These are phyloP conservation scores for Chernovozyma aurita DNA, from an alignment of 1,139 yeast species.

Conservation along the genomic window DNA sequence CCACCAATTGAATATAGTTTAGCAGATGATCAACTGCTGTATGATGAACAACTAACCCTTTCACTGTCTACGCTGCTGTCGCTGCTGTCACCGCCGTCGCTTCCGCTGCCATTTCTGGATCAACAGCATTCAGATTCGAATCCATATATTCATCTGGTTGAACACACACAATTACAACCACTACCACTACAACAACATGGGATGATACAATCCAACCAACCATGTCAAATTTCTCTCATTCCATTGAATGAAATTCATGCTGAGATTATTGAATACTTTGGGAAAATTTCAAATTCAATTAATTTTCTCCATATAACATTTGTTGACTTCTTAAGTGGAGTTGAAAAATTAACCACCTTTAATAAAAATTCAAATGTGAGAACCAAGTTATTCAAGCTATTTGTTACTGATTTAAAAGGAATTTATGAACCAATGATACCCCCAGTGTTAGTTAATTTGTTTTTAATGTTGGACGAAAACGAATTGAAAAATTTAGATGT, in stretches of 20 bases:
- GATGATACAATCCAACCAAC: no score
- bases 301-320: slow-evolving; percentile 35
- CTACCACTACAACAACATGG: no score
- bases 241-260: slow-evolving; percentile 17
- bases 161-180: no score
- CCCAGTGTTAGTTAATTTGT: slow-evolving; percentile 26
- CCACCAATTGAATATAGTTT: no score
- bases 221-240: slow-evolving; percentile 6
- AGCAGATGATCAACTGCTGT: no score
- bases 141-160: no score
- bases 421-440: slow-evolving; percentile 26
- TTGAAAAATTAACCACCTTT: slow-evolving; percentile 22
- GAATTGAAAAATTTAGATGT: slow-evolving; percentile 16
- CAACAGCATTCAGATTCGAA: no score
- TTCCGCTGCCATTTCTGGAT: neutral
- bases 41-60: no score
- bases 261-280: slow-evolving; percentile 26
- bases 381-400: slow-evolving; percentile 27
- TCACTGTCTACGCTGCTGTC: no score
- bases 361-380: slow-evolving; percentile 23
- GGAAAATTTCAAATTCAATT: slow-evolving; percentile 16
- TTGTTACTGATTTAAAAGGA: slow-evolving; percentile 22
- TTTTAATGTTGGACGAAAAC: slow-evolving; percentile 29
- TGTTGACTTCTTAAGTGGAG: slow-evolving; percentile 24
- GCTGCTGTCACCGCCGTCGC: neutral